Percentiles rank a stretch among this genome's conserved stretches.
phyloP scores from a whole-genome alignment of 352 stramenopile species.

The Phytophthora citricola region DNA sequence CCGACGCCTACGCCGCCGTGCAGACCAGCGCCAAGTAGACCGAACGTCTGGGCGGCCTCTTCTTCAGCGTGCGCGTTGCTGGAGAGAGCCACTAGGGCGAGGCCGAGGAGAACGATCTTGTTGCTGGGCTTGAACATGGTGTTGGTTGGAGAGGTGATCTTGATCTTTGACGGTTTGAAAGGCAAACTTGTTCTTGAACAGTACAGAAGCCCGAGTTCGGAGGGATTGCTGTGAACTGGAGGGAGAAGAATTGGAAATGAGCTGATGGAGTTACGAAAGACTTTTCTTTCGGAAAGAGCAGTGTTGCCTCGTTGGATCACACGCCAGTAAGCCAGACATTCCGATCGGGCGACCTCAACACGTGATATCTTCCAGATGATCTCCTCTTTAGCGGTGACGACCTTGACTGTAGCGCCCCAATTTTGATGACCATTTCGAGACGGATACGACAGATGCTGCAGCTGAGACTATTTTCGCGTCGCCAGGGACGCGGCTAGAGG shows the following conservation, averaged over 20 bases:
- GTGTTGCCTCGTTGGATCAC: no score
- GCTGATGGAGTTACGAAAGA: neutral
- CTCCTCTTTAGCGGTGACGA: no score
- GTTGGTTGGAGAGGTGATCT: neutral
- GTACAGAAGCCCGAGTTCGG: neutral
- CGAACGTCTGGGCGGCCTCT: conserved; percentile 18
- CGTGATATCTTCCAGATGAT: no score
- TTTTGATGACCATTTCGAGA: no score
- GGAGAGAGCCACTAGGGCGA: conserved; percentile 8
- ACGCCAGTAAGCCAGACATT: no score
- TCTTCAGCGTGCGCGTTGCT: conserved; percentile 1
- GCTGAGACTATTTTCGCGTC: no score
- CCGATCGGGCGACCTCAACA: no score
- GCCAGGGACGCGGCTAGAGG: no score
- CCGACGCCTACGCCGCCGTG: conserved; percentile 1
- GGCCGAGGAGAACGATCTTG: conserved; percentile 10
- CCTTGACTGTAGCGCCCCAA: no score
- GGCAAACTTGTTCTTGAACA: neutral
- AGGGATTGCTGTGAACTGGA: neutral
- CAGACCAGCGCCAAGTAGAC: conserved; percentile 9
- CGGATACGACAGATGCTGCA: no score
- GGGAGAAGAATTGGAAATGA: neutral
- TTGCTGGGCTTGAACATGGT: conserved; percentile 8
- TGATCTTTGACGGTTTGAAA: neutral
- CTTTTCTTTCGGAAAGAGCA: no score